These are phyloP conservation scores for Aspergillus pseudotamarii DNA, from an alignment of 2,329 filamentous ascomycete species.

Conservation along the genomic window DNA sequence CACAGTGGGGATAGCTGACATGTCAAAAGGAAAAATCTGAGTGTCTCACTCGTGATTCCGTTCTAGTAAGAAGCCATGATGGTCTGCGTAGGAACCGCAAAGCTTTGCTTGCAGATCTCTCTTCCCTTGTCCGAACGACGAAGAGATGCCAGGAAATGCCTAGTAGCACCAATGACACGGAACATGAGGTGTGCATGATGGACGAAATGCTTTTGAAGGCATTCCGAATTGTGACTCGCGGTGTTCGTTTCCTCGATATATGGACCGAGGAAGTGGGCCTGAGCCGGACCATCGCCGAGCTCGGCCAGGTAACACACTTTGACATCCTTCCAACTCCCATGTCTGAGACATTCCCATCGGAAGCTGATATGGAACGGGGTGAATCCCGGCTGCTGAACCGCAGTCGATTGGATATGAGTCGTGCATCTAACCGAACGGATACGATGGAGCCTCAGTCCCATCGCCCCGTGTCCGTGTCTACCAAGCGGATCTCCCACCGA, in stretches of 20 bases:
- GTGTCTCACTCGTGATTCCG: constrained; percentile 81
- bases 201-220: constrained; percentile 93
- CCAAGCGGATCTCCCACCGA: constrained; percentile 66
- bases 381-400: constrained; percentile 37
- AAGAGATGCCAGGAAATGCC: constrained; percentile 81
- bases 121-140: constrained; percentile 82
- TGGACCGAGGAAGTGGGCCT: constrained; percentile 64
- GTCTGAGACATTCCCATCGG: constrained; percentile 42
- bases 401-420: constrained; percentile 33
- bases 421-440: constrained; percentile 30
- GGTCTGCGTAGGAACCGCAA: constrained; percentile 79
- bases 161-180: constrained; percentile 48
- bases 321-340: constrained; percentile 41
- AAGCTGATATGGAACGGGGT: constrained; percentile 31
- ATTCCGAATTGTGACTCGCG: constrained; percentile 90
- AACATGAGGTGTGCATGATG: constrained; percentile 59
- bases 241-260: constrained; percentile 85
- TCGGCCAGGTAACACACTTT: constrained; percentile 35
- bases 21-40: constrained; percentile 76
- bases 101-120: constrained; percentile 84
- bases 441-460: constrained; percentile 29
- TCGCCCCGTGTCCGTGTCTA: constrained; percentile 37
- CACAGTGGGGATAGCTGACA: constrained; percentile 2
- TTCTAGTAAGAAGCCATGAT: constrained; percentile 74
- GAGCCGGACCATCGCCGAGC: constrained; percentile 43